Base-by-base conservation (phyloP, 495 filamentous ascomycete genomes). In the Neurospora hispaniola region DNA sequence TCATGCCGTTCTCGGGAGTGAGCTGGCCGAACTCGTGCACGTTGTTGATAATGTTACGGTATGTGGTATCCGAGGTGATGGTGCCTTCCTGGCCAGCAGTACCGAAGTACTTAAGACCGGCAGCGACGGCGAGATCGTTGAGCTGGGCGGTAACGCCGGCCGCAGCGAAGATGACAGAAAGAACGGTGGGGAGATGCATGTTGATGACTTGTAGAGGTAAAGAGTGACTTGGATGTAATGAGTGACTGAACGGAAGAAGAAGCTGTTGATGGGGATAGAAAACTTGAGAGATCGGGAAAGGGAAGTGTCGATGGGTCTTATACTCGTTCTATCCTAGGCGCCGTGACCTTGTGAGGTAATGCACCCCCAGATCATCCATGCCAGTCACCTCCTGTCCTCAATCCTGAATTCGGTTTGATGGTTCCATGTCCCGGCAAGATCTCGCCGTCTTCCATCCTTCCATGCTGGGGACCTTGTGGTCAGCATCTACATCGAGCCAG, bases 1-100 rank as follows among this genome's bases (percentile, higher is more conserved):
- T 90, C 80, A 86, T 83, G 16, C 86, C 83, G 76, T 91, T 91
- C 38, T 84, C 88, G 0, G 88, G 88, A 0, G 88, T 89, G 69
- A 89, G 81, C 75, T 86, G 84, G 40, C 89, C 88, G 72, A 89
- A 89, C 75, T 90, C 88, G 27, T 78, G 78, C 42, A 80, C 85
- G 78, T 89, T 83, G 74, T 74, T 74, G 70, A 85, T 35, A 74
- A 84, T 83, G 8, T 78, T 74, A 16, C 82, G 71, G 74, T 91
- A 92, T 16, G 78, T 48, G 11, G 81, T 72, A 78, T 91, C 87
- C 23, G 76, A 84, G 71, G 69, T 72, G 71, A 75, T 66, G 87
- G 78, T 75, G 86, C 85, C 9, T 72, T 90, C 89, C 70, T 89
- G 82, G 27, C 88, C 88, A 0, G 86, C 87, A 11, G 86, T 85